phyloP scores from a whole-genome alignment of 306 rosid species.

The Ceratonia siliqua region DNA sequence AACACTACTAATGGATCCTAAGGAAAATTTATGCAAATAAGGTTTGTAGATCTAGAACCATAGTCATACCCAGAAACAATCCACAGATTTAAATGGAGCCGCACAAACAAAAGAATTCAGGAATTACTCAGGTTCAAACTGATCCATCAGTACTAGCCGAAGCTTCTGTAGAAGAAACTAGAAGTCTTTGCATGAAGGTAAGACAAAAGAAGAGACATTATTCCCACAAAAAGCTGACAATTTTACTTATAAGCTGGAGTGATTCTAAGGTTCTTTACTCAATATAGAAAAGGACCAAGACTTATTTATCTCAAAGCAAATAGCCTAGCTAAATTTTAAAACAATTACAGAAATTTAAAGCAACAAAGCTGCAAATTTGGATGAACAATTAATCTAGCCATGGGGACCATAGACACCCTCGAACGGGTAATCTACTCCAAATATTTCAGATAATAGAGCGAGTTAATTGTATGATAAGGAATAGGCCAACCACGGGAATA shows the following conservation, averaged over 20 bases:
- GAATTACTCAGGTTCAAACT: background rate
- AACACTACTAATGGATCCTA: no score
- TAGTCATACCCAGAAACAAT: no score
- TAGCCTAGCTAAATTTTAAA: constrained; percentile 24
- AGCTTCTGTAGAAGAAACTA: background rate
- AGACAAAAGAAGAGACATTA: background rate
- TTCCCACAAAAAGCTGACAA: constrained; percentile 16
- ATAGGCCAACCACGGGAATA: constrained; percentile 24
- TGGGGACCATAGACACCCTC: constrained; percentile 31
- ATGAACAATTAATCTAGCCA: constrained; percentile 32
- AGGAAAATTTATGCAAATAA: no score
- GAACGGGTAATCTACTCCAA: constrained; percentile 37
- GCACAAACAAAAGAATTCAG: background rate
- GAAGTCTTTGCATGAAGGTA: constrained; percentile 9
- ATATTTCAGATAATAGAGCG: constrained; percentile 37
- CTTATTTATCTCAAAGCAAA: constrained; percentile 36
- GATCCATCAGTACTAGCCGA: background rate
- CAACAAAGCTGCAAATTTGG: constrained; percentile 42
- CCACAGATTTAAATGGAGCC: background rate
- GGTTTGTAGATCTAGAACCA: no score
- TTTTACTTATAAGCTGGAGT: constrained; percentile 13
- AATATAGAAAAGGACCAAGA: constrained; percentile 18
- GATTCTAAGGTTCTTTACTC: constrained; percentile 28
- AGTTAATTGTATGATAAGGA: constrained; percentile 23
- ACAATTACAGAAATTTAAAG: constrained; percentile 32